Conservation (phyloP, 768 basidiomycete species). For the Sporobolomyces pararoseus region DNA sequence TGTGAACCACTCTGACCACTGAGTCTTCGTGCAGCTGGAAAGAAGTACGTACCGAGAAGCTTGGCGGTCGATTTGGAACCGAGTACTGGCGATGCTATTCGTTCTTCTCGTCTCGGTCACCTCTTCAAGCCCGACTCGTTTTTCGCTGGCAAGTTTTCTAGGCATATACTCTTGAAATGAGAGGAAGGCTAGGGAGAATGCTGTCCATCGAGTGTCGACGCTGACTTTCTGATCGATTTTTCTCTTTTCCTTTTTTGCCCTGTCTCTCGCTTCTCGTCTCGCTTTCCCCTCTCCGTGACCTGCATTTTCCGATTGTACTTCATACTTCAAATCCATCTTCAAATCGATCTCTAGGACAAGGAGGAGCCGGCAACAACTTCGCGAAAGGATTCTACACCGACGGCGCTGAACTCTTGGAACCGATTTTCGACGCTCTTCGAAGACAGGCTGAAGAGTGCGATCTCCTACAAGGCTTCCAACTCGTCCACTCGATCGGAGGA, state of each 20-base stretch:
- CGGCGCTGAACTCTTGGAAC: constrained; percentile 78
- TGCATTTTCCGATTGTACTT: too few species aligned
- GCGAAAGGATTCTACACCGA: constrained; percentile 90
- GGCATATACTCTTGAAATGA: too few species aligned
- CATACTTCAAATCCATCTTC: too few species aligned
- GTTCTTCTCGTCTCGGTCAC: constrained; percentile 54
- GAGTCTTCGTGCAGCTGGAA: background rate
- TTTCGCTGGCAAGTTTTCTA: too few species aligned
- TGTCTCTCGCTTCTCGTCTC: too few species aligned
- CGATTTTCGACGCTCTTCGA: constrained; percentile 65
- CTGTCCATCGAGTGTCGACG: too few species aligned
- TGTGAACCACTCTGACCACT: background rate
- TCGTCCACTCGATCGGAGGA: constrained; percentile 84
- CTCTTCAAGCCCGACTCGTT: constrained; percentile 86
- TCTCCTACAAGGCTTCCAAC: constrained; percentile 79
- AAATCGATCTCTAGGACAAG: too few species aligned
- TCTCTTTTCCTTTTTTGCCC: too few species aligned
- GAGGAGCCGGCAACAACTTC: constrained; percentile 83
- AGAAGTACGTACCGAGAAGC: constrained; percentile 81
- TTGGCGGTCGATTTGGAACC: constrained; percentile 86
- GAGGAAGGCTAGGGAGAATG: too few species aligned
- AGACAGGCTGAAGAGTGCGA: constrained; percentile 69
- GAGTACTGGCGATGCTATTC: constrained; percentile 67
- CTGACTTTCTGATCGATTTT: too few species aligned
- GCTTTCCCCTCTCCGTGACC: too few species aligned